Evolutionary conservation across 208 protist genomes (phyloP).

Genomic region (Leishmania guyanensis): DNA sequence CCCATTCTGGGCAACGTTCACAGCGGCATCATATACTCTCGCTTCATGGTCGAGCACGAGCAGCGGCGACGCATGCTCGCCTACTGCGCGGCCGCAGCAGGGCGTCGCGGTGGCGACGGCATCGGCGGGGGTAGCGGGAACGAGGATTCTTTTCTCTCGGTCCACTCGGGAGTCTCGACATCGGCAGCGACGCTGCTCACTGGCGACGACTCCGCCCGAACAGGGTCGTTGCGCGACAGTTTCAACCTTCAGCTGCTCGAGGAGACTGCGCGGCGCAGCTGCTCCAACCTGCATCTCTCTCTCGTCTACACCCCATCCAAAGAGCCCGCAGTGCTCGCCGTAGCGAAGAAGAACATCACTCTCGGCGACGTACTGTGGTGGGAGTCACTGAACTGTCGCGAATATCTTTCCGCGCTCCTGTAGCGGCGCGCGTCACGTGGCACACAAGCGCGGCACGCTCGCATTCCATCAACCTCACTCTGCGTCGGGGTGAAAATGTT

Average conservation of each 20-base stretch:
- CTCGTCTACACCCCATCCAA: slow-evolving; percentile 16
- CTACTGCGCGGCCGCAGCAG: slow-evolving; percentile 26
- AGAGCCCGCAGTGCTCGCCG: slow-evolving; percentile 17
- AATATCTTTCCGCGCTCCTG: slow-evolving; percentile 21
- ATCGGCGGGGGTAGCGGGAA: slow-evolving; percentile 2
- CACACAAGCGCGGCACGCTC: background rate
- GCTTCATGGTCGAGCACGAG: slow-evolving; percentile 46
- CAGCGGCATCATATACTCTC: slow-evolving; percentile 27
- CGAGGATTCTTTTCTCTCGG: slow-evolving; percentile 32
- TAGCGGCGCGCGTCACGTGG: background rate
- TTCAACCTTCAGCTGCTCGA: slow-evolving; percentile 28
- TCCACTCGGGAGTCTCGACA: slow-evolving; percentile 20
- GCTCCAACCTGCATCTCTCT: slow-evolving; percentile 25
- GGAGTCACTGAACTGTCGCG: slow-evolving; percentile 23
- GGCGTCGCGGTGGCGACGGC: slow-evolving; percentile 10
- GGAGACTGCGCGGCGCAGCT: slow-evolving; percentile 23
- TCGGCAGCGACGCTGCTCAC: slow-evolving; percentile 19
- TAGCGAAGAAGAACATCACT: slow-evolving; percentile 28
- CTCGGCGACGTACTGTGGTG: slow-evolving; percentile 28
- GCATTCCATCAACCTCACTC: background rate
- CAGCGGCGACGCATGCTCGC: slow-evolving; percentile 33
- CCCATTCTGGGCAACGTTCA: slow-evolving; percentile 16
- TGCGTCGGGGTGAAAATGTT: background rate
- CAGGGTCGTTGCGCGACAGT: slow-evolving; percentile 13
- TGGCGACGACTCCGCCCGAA: slow-evolving; percentile 2